Percentiles rank a stretch among this genome's conserved stretches.
phyloP scores from a whole-genome alignment of 2,329 filamentous ascomycete genomes.

The Penicillium brasilianum region DNA sequence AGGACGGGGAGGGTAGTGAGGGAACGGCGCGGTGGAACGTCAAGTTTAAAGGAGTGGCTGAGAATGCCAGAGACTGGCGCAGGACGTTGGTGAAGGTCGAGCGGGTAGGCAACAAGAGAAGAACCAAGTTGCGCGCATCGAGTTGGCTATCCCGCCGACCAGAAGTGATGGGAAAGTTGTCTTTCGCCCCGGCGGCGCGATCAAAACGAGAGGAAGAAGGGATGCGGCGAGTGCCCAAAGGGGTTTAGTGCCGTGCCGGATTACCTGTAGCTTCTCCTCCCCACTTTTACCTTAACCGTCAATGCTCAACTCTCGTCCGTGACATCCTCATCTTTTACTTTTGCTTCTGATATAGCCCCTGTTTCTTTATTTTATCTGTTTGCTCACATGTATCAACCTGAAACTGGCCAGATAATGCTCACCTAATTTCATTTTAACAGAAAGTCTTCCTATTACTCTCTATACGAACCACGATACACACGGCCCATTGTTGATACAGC shows the following conservation, averaged over 20 bases:
- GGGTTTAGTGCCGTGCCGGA: constrained; percentile 6
- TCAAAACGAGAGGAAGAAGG: constrained; percentile 5
- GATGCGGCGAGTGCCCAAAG: constrained; percentile 9
- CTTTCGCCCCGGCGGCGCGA: not conserved
- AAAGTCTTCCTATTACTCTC: no score
- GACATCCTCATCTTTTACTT: not conserved
- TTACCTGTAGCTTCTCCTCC: not conserved
- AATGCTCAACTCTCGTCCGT: not conserved
- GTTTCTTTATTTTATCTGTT: no score
- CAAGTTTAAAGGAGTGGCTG: not conserved
- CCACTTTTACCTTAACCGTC: not conserved
- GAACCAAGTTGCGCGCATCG: constrained; percentile 18
- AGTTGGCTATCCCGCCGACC: not conserved
- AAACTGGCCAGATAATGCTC: no score
- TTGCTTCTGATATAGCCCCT: no score
- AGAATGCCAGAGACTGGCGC: not conserved
- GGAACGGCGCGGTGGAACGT: not conserved
- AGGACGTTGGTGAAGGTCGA: constrained; percentile 5
- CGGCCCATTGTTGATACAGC: no score
- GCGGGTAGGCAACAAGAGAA: constrained; percentile 15
- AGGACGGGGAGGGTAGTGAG: constrained; percentile 5
- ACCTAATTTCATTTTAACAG: no score
- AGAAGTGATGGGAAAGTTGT: not conserved
- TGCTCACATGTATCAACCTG: no score
- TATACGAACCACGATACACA: no score